Base-by-base conservation (phyloP, 148 eudicot genomes). In the Spergularia marina region DNA sequence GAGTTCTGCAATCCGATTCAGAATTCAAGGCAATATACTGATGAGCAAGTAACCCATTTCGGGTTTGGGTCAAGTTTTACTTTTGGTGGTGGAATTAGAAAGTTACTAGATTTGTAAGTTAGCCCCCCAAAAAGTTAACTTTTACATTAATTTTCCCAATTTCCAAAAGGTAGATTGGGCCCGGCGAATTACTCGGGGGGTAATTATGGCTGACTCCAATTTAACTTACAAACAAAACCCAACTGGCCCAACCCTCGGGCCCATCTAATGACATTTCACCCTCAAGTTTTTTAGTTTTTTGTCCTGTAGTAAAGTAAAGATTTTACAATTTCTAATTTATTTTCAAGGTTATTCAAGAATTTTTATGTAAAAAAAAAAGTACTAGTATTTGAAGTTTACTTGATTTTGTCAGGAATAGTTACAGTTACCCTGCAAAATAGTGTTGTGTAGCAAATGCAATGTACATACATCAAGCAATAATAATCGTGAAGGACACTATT, bases 111-210 rank as follows among this genome's bases (percentile, higher is more conserved):
- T 65, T 65, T 65, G 51, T 39, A 7, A 40, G 67, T 40, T 6
- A 4, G 14, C 3, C 10, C 52, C 10, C 55, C 14, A 2, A 20
- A 68, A 68, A 68, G 39, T 51, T 44, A 11, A 51, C 4, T 9
- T 49, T 51, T 10, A 55, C 11, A 68, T 62, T 12, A 52, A 61
- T 25, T 62, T 62, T 23, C 16, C 39, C 56, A 12, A 68, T 14
- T 75, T 57, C 12, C 53, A 51, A 36, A 23, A 10, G 39, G 64
- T 53, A 53, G 25, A 70, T 63, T 36, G 75, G 80, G 14, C 70
- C 75, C 75, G 64, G 75, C 80, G 75, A 71, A 51, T 71, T 70
- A 71, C 44, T 53, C 80, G 80, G 80, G 80, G 80, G 10, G 80
- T 77, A 71, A 77, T 71, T 62, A 53, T 68, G 25, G 3, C 23